Conservation (phyloP, 495 filamentous ascomycete genomes). For the Oidiodendron maius region DNA sequence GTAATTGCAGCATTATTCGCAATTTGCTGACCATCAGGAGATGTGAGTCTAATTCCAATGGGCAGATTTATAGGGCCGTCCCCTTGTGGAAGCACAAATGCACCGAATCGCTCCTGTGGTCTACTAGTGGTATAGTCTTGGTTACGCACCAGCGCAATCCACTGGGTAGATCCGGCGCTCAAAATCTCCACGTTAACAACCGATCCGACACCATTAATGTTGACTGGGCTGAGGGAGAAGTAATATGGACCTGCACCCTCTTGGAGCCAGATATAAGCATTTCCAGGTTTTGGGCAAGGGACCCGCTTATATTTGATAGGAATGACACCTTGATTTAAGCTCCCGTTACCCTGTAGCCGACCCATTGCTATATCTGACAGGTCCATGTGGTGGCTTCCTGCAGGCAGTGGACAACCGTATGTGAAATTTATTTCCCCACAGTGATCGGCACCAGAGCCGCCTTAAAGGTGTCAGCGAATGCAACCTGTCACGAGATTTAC, state of each 20-base stretch:
- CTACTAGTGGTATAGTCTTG: conserved; percentile 7
- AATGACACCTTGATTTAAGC: conserved; percentile 7
- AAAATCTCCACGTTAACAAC: conserved; percentile 7
- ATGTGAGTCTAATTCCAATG: conserved; percentile 8
- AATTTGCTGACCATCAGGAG: conserved; percentile 5
- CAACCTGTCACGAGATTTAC: too few species aligned
- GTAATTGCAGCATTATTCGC: conserved; percentile 9
- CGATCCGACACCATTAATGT: conserved; percentile 8
- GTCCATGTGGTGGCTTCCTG: conserved; percentile 10
- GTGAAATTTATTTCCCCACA: conserved; percentile 14
- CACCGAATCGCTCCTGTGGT: conserved; percentile 11
- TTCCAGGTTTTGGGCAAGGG: conserved; percentile 9
- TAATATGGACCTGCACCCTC: conserved; percentile 13
- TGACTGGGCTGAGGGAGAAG: conserved; percentile 8
- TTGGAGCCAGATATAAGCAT: conserved; percentile 14
- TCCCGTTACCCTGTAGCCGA: conserved; percentile 10
- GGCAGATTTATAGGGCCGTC: conserved; percentile 8
- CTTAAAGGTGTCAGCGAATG: not conserved
- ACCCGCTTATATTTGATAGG: conserved; percentile 11
- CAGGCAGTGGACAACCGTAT: conserved; percentile 13
- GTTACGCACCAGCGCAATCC: conserved; percentile 7
- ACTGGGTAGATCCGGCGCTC: not conserved
- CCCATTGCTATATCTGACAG: conserved; percentile 17
- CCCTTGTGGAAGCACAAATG: conserved; percentile 6
- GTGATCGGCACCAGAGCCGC: conserved; percentile 12